phyloP scores from a whole-genome alignment of 2,329 filamentous ascomycete genomes.

The Penicillium sp. region DNA sequence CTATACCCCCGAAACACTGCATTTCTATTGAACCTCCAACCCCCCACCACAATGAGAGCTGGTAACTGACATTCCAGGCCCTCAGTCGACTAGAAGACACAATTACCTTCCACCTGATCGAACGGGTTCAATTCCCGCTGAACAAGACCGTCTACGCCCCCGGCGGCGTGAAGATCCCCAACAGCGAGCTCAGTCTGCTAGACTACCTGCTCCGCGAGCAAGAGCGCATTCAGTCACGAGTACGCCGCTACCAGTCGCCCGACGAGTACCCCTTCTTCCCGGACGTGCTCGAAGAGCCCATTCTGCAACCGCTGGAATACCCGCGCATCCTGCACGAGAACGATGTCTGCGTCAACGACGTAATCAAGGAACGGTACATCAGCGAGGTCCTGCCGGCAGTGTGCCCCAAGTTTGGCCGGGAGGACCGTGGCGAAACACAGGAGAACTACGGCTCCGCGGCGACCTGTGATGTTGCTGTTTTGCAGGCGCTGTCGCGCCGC shows the following conservation, averaged over 20 bases:
- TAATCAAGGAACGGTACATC: constrained; percentile 84
- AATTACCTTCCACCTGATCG: constrained; percentile 94
- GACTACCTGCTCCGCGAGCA: constrained; percentile 93
- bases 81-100: constrained; percentile 91
- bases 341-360: constrained; percentile 82
- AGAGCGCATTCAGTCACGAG: constrained; percentile 85
- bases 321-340: constrained; percentile 85
- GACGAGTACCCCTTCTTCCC: constrained; percentile 99
- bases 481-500: constrained; percentile 84
- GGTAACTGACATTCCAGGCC: constrained; percentile 10
- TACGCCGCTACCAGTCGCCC: constrained; percentile 91
- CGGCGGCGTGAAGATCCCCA: constrained; percentile 75
- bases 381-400: constrained; percentile 78
- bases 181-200: constrained; percentile 73
- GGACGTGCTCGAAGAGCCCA: constrained; percentile 70
- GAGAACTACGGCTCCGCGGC: constrained; percentile 96
- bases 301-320: constrained; percentile 86
- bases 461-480: constrained; percentile 82
- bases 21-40: background rate
- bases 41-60: background rate
- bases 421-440: constrained; percentile 77
- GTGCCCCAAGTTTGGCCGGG: constrained; percentile 71
- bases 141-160: constrained; percentile 84
- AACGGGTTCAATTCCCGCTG: constrained; percentile 94
- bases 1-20: background rate